A percentile compares a stretch with the other conserved stretches of the same genome.
Conservation (phyloP, 495 filamentous ascomycete species). For the Penicillium coffeae region DNA sequence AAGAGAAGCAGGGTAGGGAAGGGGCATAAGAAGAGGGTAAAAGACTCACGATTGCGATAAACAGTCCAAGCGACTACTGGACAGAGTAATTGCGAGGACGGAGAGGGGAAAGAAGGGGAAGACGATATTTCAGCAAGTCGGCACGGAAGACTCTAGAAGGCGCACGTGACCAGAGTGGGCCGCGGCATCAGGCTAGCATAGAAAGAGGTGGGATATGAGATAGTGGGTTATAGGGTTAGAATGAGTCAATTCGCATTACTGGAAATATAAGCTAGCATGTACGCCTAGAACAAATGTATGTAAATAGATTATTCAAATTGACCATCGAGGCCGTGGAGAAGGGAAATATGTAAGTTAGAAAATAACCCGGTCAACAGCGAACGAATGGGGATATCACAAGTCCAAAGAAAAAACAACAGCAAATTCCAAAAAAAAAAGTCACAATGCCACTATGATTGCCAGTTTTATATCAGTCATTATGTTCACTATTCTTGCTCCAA, state of each 20-base stretch:
- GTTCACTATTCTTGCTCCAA: conserved; percentile 33
- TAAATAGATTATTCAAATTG: not conserved
- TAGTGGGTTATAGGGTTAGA: not conserved
- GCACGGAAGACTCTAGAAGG: conserved; percentile 49
- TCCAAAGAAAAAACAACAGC: conserved; percentile 7
- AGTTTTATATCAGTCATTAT: no score
- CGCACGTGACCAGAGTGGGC: conserved; percentile 24
- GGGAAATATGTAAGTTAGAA: not conserved
- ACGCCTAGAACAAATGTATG: no score
- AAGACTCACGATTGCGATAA: conserved; percentile 21
- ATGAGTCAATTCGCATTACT: not conserved
- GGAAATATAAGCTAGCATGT: not conserved
- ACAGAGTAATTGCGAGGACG: conserved; percentile 8
- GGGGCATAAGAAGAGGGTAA: no score
- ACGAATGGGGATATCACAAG: conserved; percentile 31
- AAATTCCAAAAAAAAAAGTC: conserved; percentile 7
- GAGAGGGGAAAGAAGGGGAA: conserved; percentile 5
- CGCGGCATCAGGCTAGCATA: no score
- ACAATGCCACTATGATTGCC: not conserved
- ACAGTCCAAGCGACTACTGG: conserved; percentile 6
- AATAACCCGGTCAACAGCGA: conserved; percentile 17
- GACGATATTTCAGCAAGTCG: conserved; percentile 21
- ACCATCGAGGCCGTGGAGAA: not conserved
- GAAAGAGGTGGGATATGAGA: no score
- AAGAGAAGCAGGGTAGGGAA: not conserved